Evolutionary conservation across 345 rosid genomes (phyloP).

Genomic region (Eucalyptus lansdowneana): DNA sequence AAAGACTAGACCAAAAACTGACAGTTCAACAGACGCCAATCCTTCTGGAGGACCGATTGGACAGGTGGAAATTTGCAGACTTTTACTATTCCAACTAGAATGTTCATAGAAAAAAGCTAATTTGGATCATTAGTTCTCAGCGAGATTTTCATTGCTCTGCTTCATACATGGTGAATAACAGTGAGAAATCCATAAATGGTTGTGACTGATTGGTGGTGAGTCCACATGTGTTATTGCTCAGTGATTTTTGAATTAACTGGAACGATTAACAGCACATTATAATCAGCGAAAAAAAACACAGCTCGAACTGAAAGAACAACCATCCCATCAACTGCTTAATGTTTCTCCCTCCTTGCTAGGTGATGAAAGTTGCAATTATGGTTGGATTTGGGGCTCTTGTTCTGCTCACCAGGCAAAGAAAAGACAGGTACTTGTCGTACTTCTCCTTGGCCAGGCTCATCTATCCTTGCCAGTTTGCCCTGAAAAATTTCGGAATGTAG

Average conservation of each 20-base stretch:
- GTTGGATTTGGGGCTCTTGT: slow-evolving; percentile 57
- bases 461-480: background rate
- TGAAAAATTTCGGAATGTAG: background rate
- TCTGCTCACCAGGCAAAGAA: slow-evolving; percentile 38
- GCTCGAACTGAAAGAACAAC: background rate
- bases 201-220: background rate
- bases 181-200: background rate
- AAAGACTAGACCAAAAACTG: background rate
- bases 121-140: background rate
- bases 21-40: slow-evolving; percentile 1
- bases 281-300: background rate
- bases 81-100: background rate
- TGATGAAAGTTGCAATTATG: slow-evolving; percentile 32
- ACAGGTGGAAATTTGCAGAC: background rate
- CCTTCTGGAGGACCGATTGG: background rate
- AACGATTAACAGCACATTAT: background rate
- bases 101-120: background rate
- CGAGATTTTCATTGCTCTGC: background rate
- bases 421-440: slow-evolving; percentile 11
- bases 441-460: background rate
- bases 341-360: slow-evolving; percentile 5
- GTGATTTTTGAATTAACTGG: background rate
- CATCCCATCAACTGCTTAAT: background rate
- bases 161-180: background rate
- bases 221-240: background rate